Conservation (phyloP, 1,284 basidiomycete genomes). For the Ustilago cynodontis region DNA sequence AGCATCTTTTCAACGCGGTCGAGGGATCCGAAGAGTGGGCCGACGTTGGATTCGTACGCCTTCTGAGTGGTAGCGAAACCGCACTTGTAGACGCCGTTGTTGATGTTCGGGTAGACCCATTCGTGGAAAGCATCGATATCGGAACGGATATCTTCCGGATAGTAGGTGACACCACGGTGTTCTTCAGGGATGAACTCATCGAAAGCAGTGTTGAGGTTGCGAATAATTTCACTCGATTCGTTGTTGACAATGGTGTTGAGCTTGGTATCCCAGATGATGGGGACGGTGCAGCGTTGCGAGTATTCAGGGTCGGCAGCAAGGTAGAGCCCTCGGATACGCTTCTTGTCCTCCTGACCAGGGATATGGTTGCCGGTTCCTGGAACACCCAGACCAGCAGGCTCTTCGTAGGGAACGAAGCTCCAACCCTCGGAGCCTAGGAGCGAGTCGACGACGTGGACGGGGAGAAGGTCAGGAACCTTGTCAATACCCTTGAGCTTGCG, state of each 20-base stretch:
- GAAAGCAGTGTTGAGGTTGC: conserved; percentile 80
- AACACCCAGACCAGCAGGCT: conserved; percentile 43
- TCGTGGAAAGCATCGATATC: conserved; percentile 89
- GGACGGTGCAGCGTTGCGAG: conserved; percentile 71
- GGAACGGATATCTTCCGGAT: conserved; percentile 77
- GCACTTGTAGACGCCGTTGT: conserved; percentile 79
- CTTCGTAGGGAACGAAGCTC: conserved; percentile 78
- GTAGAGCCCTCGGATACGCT: conserved; percentile 88
- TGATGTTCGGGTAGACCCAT: conserved; percentile 76
- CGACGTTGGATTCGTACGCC: conserved; percentile 84
- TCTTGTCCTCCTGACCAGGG: conserved; percentile 70
- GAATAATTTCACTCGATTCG: conserved; percentile 76
- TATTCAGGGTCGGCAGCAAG: conserved; percentile 77
- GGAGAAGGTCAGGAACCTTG: conserved; percentile 78
- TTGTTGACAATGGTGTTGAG: conserved; percentile 88
- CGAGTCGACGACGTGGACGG: conserved; percentile 78
- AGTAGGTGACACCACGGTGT: conserved; percentile 70
- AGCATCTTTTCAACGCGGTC: conserved; percentile 85
- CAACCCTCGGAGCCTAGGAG: conserved; percentile 86
- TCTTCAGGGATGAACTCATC: conserved; percentile 64
- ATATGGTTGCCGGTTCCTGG: conserved; percentile 61
- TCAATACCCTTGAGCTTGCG: conserved; percentile 93
- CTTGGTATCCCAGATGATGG: conserved; percentile 96
- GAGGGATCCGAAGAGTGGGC: conserved; percentile 77
- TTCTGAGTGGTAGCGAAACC: conserved; percentile 87